Percentiles rank a stretch among this genome's conserved stretches.
Evolutionary conservation across 2,329 filamentous ascomycete species (phyloP).

Genomic region (Aspergillus flavus): DNA sequence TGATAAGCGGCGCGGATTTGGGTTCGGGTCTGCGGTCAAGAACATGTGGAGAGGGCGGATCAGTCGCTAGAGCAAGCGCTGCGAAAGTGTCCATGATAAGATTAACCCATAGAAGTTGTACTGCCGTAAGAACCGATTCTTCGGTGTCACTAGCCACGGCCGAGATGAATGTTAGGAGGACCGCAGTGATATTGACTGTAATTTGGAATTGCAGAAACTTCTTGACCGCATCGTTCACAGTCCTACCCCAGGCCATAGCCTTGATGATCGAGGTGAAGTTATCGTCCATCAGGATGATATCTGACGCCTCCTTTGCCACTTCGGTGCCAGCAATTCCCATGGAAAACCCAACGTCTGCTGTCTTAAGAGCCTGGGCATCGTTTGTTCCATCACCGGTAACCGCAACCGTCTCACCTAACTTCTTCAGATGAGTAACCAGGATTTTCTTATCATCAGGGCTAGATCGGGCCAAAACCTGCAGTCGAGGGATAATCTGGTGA

Average conservation of each 20-base stretch:
- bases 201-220: conserved; percentile 64
- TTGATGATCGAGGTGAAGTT: conserved; percentile 87
- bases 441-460: conserved; percentile 77
- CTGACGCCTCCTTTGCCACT: conserved; percentile 81
- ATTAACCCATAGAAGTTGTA: conserved; percentile 70
- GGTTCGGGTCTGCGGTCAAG: conserved; percentile 56
- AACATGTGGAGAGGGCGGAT: conserved; percentile 61
- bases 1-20: conserved; percentile 50
- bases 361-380: conserved; percentile 78
- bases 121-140: conserved; percentile 64
- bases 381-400: conserved; percentile 85
- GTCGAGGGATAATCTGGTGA: conserved; percentile 66
- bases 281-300: conserved; percentile 85
- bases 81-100: conserved; percentile 72
- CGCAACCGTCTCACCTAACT: conserved; percentile 74
- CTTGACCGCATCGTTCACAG: conserved; percentile 77
- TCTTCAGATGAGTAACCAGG: conserved; percentile 70
- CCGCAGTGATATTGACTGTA: conserved; percentile 68
- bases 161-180: conserved; percentile 66
- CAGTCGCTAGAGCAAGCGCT: conserved; percentile 66
- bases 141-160: conserved; percentile 60
- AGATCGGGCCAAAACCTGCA: conserved; percentile 73
- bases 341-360: conserved; percentile 80
- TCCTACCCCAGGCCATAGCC: conserved; percentile 77
- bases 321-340: conserved; percentile 85